A percentile compares a stretch with the other conserved stretches of the same genome.
phyloP scores from a whole-genome alignment of 805 yeast species.

The Ogataea neopini region DNA sequence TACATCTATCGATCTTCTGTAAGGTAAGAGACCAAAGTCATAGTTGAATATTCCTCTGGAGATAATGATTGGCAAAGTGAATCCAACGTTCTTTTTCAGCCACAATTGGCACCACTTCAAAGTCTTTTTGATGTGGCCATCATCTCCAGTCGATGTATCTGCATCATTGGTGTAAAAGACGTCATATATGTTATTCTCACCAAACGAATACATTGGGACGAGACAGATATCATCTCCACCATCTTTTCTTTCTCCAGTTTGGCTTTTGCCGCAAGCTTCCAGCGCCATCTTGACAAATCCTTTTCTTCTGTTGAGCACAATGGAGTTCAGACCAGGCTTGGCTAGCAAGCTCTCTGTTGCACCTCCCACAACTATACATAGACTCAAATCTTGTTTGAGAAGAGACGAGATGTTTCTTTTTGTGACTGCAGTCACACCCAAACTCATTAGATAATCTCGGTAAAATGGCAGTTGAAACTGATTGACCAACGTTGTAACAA shows the following conservation, averaged over 20 bases:
- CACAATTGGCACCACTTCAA: constrained; percentile 64
- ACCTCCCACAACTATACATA: constrained; percentile 93
- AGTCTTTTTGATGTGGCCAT: constrained; percentile 34
- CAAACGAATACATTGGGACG: constrained; percentile 90
- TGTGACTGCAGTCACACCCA: constrained; percentile 86
- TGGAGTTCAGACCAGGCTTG: constrained; percentile 59
- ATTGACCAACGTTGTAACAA: constrained; percentile 76
- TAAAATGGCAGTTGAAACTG: constrained; percentile 85
- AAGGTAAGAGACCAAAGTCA: constrained; percentile 89
- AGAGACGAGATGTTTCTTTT: constrained; percentile 67
- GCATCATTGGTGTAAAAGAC: constrained; percentile 36
- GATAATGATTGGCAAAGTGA: constrained; percentile 87
- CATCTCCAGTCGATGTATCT: constrained; percentile 15
- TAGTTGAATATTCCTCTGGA: constrained; percentile 92
- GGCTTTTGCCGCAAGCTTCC: constrained; percentile 41
- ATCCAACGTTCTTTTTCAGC: constrained; percentile 71
- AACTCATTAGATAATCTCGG: constrained; percentile 76
- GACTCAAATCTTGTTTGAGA: constrained; percentile 65
- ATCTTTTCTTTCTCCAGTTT: constrained; percentile 2
- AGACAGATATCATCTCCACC: constrained; percentile 62
- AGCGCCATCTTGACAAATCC: constrained; percentile 90
- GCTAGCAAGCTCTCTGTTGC: constrained; percentile 85
- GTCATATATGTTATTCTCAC: constrained; percentile 69
- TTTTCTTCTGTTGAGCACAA: constrained; percentile 74
- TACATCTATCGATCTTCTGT: constrained; percentile 73